A percentile compares a stretch with the other conserved stretches of the same genome.
These are phyloP conservation scores for Nitzschia sp. DNA, from an alignment of 108 stramenopile genomes.

Conservation along the genomic window DNA sequence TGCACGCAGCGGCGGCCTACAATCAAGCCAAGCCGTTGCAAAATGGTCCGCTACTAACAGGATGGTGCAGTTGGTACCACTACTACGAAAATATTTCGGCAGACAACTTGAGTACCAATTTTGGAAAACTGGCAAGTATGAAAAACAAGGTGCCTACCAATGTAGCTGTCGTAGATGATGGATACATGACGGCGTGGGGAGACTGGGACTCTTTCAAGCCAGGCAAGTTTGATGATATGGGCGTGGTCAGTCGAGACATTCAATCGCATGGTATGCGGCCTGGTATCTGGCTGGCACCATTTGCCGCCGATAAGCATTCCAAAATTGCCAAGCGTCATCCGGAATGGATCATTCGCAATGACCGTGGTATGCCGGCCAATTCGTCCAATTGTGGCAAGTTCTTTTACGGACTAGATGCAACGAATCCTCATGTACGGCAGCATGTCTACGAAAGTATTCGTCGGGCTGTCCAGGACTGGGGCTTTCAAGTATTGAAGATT, in stretches of 20 bases:
- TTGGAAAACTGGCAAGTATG: slow-evolving; percentile 58
- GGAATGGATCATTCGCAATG: slow-evolving; percentile 92
- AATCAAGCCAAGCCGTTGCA: slow-evolving; percentile 78
- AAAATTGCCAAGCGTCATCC: slow-evolving; percentile 78
- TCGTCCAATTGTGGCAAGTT: slow-evolving; percentile 92
- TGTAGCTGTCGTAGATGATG: slow-evolving; percentile 90
- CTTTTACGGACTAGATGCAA: slow-evolving; percentile 93
- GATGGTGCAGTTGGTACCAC: slow-evolving; percentile 96
- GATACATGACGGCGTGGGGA: slow-evolving; percentile 95
- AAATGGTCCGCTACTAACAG: slow-evolving; percentile 70
- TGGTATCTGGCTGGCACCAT: slow-evolving; percentile 93
- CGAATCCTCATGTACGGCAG: slow-evolving; percentile 80
- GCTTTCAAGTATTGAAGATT: slow-evolving; percentile 85
- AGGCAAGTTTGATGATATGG: slow-evolving; percentile 73
- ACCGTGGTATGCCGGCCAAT: slow-evolving; percentile 77
- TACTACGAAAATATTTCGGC: slow-evolving; percentile 90
- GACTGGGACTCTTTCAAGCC: slow-evolving; percentile 91
- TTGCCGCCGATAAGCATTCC: slow-evolving; percentile 87
- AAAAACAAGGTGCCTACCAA: slow-evolving; percentile 70
- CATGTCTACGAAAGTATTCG: slow-evolving; percentile 66
- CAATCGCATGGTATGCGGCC: slow-evolving; percentile 71
- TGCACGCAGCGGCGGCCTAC: slow-evolving; percentile 73
- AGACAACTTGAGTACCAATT: slow-evolving; percentile 71
- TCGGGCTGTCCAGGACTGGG: slow-evolving; percentile 89
- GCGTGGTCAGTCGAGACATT: slow-evolving; percentile 68